Evolutionary conservation across 805 yeast genomes (phyloP).

Genomic region (Pichia eremophila): DNA sequence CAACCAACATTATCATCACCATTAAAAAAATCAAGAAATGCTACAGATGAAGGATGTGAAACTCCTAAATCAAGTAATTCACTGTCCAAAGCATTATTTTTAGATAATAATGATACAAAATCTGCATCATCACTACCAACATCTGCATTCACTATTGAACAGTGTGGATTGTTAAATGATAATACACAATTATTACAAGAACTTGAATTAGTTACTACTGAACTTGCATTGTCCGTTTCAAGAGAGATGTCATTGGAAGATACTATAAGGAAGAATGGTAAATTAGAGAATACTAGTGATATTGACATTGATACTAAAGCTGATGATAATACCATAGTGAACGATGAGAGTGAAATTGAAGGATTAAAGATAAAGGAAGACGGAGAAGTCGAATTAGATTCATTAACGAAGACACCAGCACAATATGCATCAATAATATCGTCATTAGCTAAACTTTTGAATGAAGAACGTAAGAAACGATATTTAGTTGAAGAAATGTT

Average conservation of each 20-base stretch:
- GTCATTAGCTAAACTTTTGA: conserved; percentile 46
- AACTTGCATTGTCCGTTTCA: conserved; percentile 61
- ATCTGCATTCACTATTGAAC: conserved; percentile 42
- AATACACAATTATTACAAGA: conserved; percentile 53
- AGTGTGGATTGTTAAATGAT: conserved; percentile 51
- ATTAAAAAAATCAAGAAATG: not conserved
- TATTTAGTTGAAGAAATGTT: conserved; percentile 67
- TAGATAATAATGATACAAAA: not conserved
- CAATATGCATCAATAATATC: conserved; percentile 36
- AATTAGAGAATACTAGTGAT: too few relatives aligned
- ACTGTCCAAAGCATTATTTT: not conserved
- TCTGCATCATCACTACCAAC: not conserved
- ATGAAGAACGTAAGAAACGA: conserved; percentile 56
- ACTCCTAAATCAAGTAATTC: not conserved
- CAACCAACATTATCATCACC: not conserved
- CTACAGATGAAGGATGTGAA: not conserved
- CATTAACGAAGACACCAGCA: conserved; percentile 11
- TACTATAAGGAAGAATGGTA: conserved; percentile 2
- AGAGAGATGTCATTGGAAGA: conserved; percentile 56
- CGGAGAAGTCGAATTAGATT: not conserved
- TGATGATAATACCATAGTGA: not conserved
- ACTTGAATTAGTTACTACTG: conserved; percentile 58
- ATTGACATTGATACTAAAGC: not conserved
- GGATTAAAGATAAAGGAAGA: not conserved
- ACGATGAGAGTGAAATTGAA: not conserved